Percentiles rank a stretch among this genome's conserved stretches.
phyloP scores from a whole-genome alignment of 495 filamentous ascomycete species.

The Hypoxylon trugodes region DNA sequence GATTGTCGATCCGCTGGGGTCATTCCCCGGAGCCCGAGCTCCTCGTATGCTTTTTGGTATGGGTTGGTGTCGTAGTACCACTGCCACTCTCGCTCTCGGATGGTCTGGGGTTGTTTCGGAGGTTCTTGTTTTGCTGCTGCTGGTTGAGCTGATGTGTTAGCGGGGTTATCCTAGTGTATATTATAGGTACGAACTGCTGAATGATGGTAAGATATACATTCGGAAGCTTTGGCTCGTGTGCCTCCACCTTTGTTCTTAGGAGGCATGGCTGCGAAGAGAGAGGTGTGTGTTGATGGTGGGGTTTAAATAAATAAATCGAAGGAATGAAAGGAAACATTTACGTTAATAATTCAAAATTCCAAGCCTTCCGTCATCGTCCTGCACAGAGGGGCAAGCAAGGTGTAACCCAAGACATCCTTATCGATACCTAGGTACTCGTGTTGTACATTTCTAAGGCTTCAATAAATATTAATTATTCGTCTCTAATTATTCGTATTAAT shows the following conservation, averaged over 20 bases:
- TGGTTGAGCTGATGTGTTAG: conserved; percentile 20
- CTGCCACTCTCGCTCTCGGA: conserved; percentile 47
- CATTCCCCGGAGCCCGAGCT: conserved; percentile 47
- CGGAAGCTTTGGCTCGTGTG: conserved; percentile 36
- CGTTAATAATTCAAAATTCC: too few species aligned
- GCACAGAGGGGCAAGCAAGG: conserved; percentile 36
- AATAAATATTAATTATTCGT: too few species aligned
- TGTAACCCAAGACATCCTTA: too few species aligned
- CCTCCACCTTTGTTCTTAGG: conserved; percentile 43
- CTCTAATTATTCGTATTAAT: too few species aligned
- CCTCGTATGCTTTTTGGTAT: conserved; percentile 44
- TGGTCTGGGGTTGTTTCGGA: conserved; percentile 41
- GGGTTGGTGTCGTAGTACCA: conserved; percentile 50
- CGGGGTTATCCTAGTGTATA: background rate
- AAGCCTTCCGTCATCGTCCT: conserved; percentile 4
- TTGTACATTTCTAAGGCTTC: too few species aligned
- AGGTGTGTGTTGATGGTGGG: conserved; percentile 31
- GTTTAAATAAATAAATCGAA: conserved; percentile 19
- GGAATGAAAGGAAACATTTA: conserved; percentile 5
- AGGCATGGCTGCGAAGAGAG: conserved; percentile 33
- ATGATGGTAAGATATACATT: conserved; percentile 32
- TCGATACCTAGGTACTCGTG: background rate
- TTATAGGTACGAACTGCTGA: background rate
- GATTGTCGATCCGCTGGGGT: conserved; percentile 48
- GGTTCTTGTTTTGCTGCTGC: conserved; percentile 31